phyloP scores from a whole-genome alignment of 148 eudicot genomes.

The Talinum fruticosum region DNA sequence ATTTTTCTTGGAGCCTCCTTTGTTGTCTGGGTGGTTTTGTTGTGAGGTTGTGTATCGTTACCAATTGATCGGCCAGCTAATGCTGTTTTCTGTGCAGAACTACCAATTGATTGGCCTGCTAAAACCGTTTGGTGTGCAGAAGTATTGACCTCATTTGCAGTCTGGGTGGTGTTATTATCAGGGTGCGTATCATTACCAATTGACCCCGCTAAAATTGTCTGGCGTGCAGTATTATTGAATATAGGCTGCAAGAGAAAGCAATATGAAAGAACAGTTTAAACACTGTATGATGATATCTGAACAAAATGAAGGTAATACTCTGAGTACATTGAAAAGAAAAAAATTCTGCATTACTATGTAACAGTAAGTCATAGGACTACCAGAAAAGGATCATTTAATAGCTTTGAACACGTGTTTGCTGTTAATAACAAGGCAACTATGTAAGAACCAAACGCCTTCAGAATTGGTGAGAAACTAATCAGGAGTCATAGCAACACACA shows the following conservation, averaged over 20 bases:
- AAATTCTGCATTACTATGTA: not conserved
- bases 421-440: not conserved
- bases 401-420: not conserved
- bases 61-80: constrained; percentile 2
- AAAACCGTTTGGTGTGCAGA: constrained; percentile 27
- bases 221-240: constrained; percentile 25
- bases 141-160: not conserved
- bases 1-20: constrained; percentile 22
- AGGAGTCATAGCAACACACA: too few species aligned
- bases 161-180: too few species aligned
- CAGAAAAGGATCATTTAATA: not conserved
- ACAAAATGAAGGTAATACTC: not conserved
- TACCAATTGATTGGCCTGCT: constrained; percentile 5
- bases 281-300: not conserved
- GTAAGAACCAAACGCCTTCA: too few species aligned
- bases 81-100: constrained; percentile 29
- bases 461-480: too few species aligned
- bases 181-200: not conserved
- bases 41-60: not conserved
- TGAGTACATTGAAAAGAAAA: not conserved
- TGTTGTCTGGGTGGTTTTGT: constrained; percentile 17
- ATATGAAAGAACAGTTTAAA: not conserved
- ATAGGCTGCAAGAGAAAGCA: constrained; percentile 43
- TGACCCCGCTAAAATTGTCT: constrained; percentile 23
- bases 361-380: not conserved